Conservation (phyloP, 164 flowering plant genomes). For the Cinnamomum micranthum region DNA sequence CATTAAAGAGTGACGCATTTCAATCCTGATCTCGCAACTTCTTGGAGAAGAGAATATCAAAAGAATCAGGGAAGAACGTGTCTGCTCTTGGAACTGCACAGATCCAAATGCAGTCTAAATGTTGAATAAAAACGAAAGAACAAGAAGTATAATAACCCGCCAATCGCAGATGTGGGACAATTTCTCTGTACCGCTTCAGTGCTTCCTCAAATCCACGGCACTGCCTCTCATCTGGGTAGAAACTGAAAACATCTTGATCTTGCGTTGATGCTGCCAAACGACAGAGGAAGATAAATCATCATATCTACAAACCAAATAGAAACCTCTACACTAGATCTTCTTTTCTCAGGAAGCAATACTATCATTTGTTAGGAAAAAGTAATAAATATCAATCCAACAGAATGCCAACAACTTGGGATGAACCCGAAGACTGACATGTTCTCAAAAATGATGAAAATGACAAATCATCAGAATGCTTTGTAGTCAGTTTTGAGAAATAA, state of each 20-base stretch:
- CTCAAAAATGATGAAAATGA: not conserved
- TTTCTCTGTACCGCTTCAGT: constrained; percentile 61
- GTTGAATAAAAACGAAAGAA: not conserved
- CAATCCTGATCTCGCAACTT: not conserved
- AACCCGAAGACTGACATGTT: not conserved
- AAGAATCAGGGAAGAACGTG: not conserved
- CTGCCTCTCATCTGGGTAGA: constrained; percentile 65
- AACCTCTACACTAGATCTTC: not conserved
- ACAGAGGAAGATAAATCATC: not conserved
- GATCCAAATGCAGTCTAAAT: not conserved
- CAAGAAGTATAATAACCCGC: constrained; percentile 47
- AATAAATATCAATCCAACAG: not conserved
- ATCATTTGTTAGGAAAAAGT: not conserved
- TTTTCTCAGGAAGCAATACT: too few species aligned
- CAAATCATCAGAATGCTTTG: not conserved
- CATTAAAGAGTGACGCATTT: not conserved
- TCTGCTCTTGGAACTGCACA: not conserved
- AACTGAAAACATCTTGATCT: constrained; percentile 92
- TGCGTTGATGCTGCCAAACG: constrained; percentile 70
- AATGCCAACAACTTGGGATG: not conserved
- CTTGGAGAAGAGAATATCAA: not conserved
- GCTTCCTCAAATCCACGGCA: constrained; percentile 95
- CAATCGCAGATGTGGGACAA: constrained; percentile 70
- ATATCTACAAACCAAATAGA: not conserved
- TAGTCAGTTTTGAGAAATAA: not conserved